phyloP scores from a whole-genome alignment of 2,329 filamentous ascomycete species.

The Fusarium protoensiforme region DNA sequence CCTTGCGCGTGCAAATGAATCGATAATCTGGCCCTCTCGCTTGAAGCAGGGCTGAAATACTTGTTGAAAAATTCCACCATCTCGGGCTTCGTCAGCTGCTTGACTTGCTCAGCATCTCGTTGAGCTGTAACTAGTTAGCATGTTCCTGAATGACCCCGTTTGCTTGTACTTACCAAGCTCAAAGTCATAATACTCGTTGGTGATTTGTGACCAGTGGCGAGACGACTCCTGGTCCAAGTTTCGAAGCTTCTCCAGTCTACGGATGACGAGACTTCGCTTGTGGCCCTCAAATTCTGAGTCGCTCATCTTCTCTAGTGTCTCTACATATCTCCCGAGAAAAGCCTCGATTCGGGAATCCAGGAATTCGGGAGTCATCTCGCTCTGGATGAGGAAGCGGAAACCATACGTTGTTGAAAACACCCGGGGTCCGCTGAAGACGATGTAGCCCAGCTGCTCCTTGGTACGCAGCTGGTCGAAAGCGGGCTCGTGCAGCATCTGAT shows the following conservation, averaged over 20 bases:
- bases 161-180: constrained; percentile 72
- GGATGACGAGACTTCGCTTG: constrained; percentile 89
- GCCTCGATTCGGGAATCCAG: constrained; percentile 88
- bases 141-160: too few relatives aligned
- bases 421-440: constrained; percentile 86
- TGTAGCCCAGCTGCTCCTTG: constrained; percentile 97
- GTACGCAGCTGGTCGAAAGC: constrained; percentile 95
- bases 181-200: constrained; percentile 90
- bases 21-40: constrained; percentile 81
- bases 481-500: constrained; percentile 92
- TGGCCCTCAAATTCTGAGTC: constrained; percentile 89
- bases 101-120: constrained; percentile 80
- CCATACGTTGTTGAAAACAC: constrained; percentile 81
- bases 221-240: constrained; percentile 87
- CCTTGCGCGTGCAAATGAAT: constrained; percentile 85
- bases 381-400: constrained; percentile 92
- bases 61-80: constrained; percentile 82
- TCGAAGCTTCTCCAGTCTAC: constrained; percentile 89
- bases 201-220: constrained; percentile 87
- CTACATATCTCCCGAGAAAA: constrained; percentile 77
- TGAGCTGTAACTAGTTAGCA: constrained; percentile 63
- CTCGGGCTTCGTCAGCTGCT: constrained; percentile 79
- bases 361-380: constrained; percentile 85
- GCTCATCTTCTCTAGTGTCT: constrained; percentile 78
- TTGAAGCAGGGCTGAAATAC: constrained; percentile 80